phyloP scores from a whole-genome alignment of 2,329 filamentous ascomycete species.

The Xylaria sp. region DNA sequence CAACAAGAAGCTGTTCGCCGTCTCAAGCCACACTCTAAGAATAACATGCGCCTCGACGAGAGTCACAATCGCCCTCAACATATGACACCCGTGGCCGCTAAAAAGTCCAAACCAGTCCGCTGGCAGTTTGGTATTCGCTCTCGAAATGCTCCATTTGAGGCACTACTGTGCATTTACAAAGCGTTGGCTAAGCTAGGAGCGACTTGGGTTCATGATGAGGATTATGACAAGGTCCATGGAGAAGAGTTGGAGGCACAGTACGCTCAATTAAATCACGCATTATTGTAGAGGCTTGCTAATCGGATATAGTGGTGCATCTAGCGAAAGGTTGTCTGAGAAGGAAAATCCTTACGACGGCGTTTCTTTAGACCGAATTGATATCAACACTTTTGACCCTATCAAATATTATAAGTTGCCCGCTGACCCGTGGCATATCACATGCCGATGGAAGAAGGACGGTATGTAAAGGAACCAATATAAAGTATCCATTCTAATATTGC shows the following conservation, averaged over 20 bases:
- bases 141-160: constrained; percentile 92
- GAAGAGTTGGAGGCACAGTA: constrained; percentile 58
- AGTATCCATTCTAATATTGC: constrained; percentile 50
- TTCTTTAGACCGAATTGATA: constrained; percentile 47
- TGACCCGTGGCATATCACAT: constrained; percentile 94
- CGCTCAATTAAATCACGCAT: constrained; percentile 34
- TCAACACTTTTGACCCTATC: constrained; percentile 60
- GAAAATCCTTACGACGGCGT: constrained; percentile 48
- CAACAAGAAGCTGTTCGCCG: constrained; percentile 83
- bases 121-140: constrained; percentile 99
- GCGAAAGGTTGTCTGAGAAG: constrained; percentile 27
- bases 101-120: constrained; percentile 82
- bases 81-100: constrained; percentile 72
- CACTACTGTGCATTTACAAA: constrained; percentile 94
- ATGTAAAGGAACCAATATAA: constrained; percentile 55
- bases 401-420: constrained; percentile 85
- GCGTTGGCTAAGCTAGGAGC: constrained; percentile 88
- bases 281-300: constrained; percentile 8
- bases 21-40: constrained; percentile 85
- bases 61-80: constrained; percentile 68
- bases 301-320: constrained; percentile 39
- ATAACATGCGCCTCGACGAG: constrained; percentile 75
- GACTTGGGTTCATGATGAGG: constrained; percentile 80
- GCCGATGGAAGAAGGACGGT: constrained; percentile 87
- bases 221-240: constrained; percentile 62